Base-by-base conservation (phyloP, 768 basidiomycete species). In the Panaeolus papilionaceus region DNA sequence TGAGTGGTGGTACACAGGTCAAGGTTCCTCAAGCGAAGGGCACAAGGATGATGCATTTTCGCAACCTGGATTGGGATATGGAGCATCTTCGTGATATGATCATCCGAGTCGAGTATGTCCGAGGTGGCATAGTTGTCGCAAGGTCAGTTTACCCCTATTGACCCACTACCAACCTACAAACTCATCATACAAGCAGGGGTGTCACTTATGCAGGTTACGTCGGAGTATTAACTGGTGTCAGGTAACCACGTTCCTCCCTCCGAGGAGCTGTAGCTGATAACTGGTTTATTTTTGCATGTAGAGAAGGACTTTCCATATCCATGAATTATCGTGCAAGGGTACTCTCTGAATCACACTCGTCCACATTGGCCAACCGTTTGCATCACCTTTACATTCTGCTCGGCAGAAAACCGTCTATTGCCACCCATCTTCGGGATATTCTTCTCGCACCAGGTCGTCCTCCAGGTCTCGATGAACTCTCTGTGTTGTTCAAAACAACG, bases 141-240 rank as follows among this genome's bases (percentile, higher is more conserved):
- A 74, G 80, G 78, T 76, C 14, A 58, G 75, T 69, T 26, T 28
- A 39, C 26, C 47, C 20, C 20, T 61, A 49, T 49, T 5, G 16
- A 10, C 23, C n/a, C 20, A 23, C 10, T 20, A 23, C 6, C 20
- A 18, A 64, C 16, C 11, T 26, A 6, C 9, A 18, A 49, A 38
- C 5, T 64, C 16, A 38, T 28, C 18, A 61, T 64, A n/a, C 38
- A 2, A 38, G 28, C 66, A 80, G 80, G 66, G 74, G 73, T 28
- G 75, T 82, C 7, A 80, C 81, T 0, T 82, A 82, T 64, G 81
- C 80, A 38, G 80, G 81, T 14, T 81, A 81, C 64, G 71, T 77
- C 37, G 81, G 81, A 9, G 73, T 77, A 1, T 69, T 82, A 37
- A 82, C 80, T 2, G 81, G 79, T 11, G 81, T 82, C 33, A 74